Conservation (phyloP, 2,329 filamentous ascomycete species). For the Penicillium capsulatum region DNA sequence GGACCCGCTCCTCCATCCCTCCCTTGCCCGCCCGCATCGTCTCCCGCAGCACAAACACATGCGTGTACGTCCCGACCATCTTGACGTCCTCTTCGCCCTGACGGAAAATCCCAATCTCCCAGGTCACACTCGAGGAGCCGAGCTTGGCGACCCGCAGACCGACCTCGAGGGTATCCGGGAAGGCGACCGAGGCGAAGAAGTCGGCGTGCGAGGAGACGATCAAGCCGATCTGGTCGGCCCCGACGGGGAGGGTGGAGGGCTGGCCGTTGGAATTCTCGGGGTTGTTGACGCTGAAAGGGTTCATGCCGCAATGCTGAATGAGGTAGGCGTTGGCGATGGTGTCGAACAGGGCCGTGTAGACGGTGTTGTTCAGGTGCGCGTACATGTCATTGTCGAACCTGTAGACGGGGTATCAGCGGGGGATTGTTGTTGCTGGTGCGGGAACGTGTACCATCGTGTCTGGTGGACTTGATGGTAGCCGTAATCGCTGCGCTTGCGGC, state of each 20-base stretch:
- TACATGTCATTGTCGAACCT: slow-evolving; percentile 94
- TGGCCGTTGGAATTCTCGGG: slow-evolving; percentile 7
- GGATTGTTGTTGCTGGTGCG: slow-evolving; percentile 2
- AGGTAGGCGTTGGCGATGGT: slow-evolving; percentile 87
- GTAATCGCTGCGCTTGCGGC: slow-evolving; percentile 65
- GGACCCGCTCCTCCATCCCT: slow-evolving; percentile 39
- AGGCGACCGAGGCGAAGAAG: slow-evolving; percentile 76
- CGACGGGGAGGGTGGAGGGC: slow-evolving; percentile 9
- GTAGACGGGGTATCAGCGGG: not conserved
- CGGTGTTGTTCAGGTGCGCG: slow-evolving; percentile 84
- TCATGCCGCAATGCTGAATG: slow-evolving; percentile 68
- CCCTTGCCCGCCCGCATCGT: slow-evolving; percentile 65
- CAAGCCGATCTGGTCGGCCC: slow-evolving; percentile 66
- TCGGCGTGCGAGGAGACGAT: slow-evolving; percentile 82
- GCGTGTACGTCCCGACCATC: slow-evolving; percentile 79
- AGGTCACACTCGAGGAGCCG: slow-evolving; percentile 80
- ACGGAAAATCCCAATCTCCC: slow-evolving; percentile 84
- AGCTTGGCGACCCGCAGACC: slow-evolving; percentile 78
- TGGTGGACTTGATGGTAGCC: slow-evolving; percentile 74
- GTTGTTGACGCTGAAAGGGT: slow-evolving; percentile 58
- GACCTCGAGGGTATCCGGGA: slow-evolving; percentile 76
- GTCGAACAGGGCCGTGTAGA: slow-evolving; percentile 86
- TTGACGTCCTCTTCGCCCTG: slow-evolving; percentile 67
- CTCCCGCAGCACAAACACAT: slow-evolving; percentile 79
- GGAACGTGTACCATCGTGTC: slow-evolving; percentile 69